A percentile compares a stretch with the other conserved stretches of the same genome.
phyloP scores from a whole-genome alignment of 305 asterid species.

The Fraxinus paxiana region DNA sequence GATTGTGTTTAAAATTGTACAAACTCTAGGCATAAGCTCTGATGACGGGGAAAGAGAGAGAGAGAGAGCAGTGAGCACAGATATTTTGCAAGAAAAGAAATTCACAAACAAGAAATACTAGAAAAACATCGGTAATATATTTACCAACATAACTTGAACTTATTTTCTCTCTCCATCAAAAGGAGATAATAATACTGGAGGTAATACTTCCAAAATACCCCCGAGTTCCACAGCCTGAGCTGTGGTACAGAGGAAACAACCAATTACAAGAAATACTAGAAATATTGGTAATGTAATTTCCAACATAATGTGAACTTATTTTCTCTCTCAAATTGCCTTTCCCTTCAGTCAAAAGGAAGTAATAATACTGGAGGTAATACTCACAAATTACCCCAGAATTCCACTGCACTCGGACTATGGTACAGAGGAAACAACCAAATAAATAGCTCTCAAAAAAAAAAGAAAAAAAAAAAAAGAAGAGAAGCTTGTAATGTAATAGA shows the following conservation, averaged over 20 bases:
- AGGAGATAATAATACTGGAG: conserved; percentile 3
- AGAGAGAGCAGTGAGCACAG: background rate
- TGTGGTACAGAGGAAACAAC: background rate
- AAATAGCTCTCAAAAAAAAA: background rate
- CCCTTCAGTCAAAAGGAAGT: background rate
- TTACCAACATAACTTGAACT: background rate
- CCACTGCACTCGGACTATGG: background rate
- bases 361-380: background rate
- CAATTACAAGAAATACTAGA: background rate
- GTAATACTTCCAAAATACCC: background rate
- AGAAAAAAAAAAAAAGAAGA: background rate
- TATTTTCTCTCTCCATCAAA: background rate
- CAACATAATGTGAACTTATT: background rate
- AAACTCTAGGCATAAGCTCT: conserved; percentile 11
- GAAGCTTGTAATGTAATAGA: background rate
- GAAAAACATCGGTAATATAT: background rate
- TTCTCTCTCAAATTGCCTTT: background rate
- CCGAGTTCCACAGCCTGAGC: background rate
- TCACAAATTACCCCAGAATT: background rate
- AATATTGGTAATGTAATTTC: background rate
- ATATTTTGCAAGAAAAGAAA: background rate
- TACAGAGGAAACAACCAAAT: conserved; percentile 11
- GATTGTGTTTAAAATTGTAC: background rate
- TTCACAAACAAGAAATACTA: background rate
- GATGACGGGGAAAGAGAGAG: background rate